phyloP scores from a whole-genome alignment of 202 grass and related monocot species.

The Bolboschoenoplectus hybrid region DNA sequence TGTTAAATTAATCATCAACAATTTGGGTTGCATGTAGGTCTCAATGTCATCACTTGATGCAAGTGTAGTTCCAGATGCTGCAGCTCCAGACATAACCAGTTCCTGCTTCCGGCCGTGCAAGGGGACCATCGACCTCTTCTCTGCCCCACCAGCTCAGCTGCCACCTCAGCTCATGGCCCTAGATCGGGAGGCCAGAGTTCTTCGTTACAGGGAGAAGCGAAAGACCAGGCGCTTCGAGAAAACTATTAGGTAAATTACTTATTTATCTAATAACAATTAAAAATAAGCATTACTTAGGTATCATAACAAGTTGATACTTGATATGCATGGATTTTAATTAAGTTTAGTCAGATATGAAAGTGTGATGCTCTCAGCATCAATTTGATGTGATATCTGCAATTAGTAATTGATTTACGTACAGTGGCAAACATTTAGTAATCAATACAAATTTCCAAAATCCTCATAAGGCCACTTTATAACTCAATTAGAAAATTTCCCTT shows the following conservation, averaged over 20 bases:
- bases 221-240: slow-evolving; percentile 52
- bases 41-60: slow-evolving; percentile 64
- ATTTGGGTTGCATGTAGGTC: slow-evolving; percentile 40
- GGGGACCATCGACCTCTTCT: slow-evolving; percentile 60
- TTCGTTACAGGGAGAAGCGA: slow-evolving; percentile 48
- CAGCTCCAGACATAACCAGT: slow-evolving; percentile 47
- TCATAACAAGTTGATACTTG: not conserved
- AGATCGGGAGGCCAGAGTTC: slow-evolving; percentile 46
- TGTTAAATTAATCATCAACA: slow-evolving; percentile 3
- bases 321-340: not conserved
- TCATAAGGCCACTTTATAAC: not conserved
- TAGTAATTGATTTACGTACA: not conserved
- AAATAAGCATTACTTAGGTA: not conserved
- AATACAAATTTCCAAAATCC: not conserved
- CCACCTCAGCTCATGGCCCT: slow-evolving; percentile 41
- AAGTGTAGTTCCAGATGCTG: slow-evolving; percentile 44
- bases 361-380: not conserved
- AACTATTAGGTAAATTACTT: slow-evolving; percentile 39
- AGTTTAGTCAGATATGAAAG: not conserved
- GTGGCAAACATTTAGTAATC: not conserved
- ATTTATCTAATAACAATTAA: not conserved
- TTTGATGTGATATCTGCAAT: not conserved
- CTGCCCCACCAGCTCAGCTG: slow-evolving; percentile 35
- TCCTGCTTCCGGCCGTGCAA: slow-evolving; percentile 45
- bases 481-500: not conserved